These are phyloP conservation scores for Monosporozyma unispora DNA, from an alignment of 805 yeast species.

Conservation along the genomic window DNA sequence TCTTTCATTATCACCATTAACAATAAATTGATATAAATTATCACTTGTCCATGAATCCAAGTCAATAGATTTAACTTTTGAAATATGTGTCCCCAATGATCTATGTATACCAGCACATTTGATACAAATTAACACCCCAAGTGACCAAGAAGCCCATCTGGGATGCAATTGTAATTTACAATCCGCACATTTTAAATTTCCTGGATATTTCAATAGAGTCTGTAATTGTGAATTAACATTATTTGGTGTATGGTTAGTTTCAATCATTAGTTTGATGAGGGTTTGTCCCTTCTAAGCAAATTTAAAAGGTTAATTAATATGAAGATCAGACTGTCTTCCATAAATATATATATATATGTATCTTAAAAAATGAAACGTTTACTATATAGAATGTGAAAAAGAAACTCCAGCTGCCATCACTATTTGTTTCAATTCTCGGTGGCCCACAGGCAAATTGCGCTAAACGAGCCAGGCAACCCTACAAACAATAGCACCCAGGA, in stretches of 20 bases:
- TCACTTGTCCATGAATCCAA: conserved; percentile 94
- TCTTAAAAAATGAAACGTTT: too few relatives aligned
- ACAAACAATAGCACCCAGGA: too few relatives aligned
- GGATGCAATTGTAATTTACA: conserved; percentile 87
- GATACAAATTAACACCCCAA: conserved; percentile 88
- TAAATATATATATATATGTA: too few relatives aligned
- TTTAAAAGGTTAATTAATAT: too few relatives aligned
- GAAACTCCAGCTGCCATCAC: too few relatives aligned
- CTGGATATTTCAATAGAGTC: conserved; percentile 63
- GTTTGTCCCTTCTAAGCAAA: too few relatives aligned
- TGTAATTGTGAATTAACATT: conserved; percentile 36
- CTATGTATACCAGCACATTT: conserved; percentile 94
- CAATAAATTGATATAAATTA: conserved; percentile 69
- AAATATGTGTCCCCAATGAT: conserved; percentile 90
- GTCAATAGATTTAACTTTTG: conserved; percentile 87
- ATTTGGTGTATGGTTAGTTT: background rate
- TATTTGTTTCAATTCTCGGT: too few relatives aligned
- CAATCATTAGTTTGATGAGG: background rate
- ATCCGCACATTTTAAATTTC: conserved; percentile 78
- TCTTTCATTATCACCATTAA: conserved; percentile 67
- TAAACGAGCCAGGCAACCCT: too few relatives aligned
- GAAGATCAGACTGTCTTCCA: too few relatives aligned
- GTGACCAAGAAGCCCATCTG: conserved; percentile 97
- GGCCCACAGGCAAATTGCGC: too few relatives aligned
- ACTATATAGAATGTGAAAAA: too few relatives aligned